phyloP scores from a whole-genome alignment of 2,329 filamentous ascomycete genomes.

The Xylaria sp. region DNA sequence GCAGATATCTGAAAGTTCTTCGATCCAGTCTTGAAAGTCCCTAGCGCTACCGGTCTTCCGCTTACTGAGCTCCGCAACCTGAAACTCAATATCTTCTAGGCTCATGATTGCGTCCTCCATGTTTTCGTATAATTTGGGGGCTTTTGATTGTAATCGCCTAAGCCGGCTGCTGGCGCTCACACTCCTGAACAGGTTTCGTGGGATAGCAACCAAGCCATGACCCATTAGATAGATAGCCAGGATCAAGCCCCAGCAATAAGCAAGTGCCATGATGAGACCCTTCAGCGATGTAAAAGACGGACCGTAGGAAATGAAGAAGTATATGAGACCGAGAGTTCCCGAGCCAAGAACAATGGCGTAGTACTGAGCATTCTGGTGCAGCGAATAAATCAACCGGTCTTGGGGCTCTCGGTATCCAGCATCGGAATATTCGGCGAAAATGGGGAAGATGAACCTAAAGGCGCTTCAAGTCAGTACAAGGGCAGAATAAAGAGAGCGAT shows the following conservation, averaged over 20 bases:
- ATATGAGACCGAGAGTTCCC: constrained; percentile 78
- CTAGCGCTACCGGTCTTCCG: constrained; percentile 82
- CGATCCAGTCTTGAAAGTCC: constrained; percentile 92
- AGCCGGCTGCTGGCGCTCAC: constrained; percentile 80
- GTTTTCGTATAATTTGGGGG: constrained; percentile 85
- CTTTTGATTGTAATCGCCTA: constrained; percentile 79
- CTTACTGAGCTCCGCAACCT: constrained; percentile 81
- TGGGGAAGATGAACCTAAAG: constrained; percentile 85
- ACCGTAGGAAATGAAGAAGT: constrained; percentile 83
- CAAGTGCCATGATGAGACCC: constrained; percentile 87
- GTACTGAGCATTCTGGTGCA: constrained; percentile 89
- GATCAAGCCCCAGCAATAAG: constrained; percentile 92
- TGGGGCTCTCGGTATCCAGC: constrained; percentile 90
- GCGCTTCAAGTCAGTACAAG: constrained; percentile 33
- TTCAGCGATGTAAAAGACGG: constrained; percentile 80
- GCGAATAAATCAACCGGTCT: constrained; percentile 82
- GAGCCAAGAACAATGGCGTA: constrained; percentile 81
- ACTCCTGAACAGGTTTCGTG: constrained; percentile 81
- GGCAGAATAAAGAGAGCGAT: neutral
- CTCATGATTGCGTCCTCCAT: constrained; percentile 85
- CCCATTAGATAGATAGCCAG: constrained; percentile 98
- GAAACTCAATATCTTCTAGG: constrained; percentile 82
- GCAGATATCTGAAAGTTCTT: constrained; percentile 85
- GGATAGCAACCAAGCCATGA: constrained; percentile 92
- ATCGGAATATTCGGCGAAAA: constrained; percentile 94